These are phyloP conservation scores for Trypanosoma mega DNA, from an alignment of 208 protist species.

Conservation along the genomic window DNA sequence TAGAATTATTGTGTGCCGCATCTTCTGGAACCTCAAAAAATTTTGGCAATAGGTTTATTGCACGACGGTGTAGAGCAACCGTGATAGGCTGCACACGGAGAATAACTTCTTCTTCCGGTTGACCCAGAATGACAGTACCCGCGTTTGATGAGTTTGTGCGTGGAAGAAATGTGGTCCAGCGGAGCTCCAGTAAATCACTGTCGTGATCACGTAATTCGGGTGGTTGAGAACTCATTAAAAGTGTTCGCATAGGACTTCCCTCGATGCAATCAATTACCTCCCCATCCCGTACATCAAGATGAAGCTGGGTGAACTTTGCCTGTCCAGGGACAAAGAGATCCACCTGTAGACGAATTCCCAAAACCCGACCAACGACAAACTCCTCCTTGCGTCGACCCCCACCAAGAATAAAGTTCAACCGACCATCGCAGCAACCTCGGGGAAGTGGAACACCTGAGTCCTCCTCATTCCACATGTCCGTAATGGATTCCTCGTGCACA, in stretches of 20 bases:
- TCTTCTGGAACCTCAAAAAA: slow-evolving; percentile 27
- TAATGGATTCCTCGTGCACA: background rate
- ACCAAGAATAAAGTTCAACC: slow-evolving; percentile 25
- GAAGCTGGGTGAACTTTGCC: slow-evolving; percentile 44
- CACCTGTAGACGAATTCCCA: slow-evolving; percentile 44
- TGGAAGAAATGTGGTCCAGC: slow-evolving; percentile 35
- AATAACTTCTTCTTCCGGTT: slow-evolving; percentile 34
- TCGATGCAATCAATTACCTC: slow-evolving; percentile 64
- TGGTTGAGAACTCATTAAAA: slow-evolving; percentile 44
- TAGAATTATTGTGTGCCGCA: slow-evolving; percentile 6
- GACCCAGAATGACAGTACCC: slow-evolving; percentile 20
- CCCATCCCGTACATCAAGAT: slow-evolving; percentile 38
- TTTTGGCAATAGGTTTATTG: slow-evolving; percentile 20
- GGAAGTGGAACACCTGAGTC: slow-evolving; percentile 12
- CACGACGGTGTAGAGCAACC: slow-evolving; percentile 29
- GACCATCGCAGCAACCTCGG: slow-evolving; percentile 1
- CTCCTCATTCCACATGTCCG: slow-evolving; percentile 19
- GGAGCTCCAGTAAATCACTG: slow-evolving; percentile 29
- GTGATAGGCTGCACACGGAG: slow-evolving; percentile 58
- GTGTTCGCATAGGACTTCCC: slow-evolving; percentile 43
- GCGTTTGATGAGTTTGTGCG: slow-evolving; percentile 17
- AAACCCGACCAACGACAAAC: slow-evolving; percentile 47
- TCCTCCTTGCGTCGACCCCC: slow-evolving; percentile 42
- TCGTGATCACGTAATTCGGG: slow-evolving; percentile 20
- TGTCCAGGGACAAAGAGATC: slow-evolving; percentile 42